phyloP scores from a whole-genome alignment of 163 green algal genomes.

The Volvox carteri region DNA sequence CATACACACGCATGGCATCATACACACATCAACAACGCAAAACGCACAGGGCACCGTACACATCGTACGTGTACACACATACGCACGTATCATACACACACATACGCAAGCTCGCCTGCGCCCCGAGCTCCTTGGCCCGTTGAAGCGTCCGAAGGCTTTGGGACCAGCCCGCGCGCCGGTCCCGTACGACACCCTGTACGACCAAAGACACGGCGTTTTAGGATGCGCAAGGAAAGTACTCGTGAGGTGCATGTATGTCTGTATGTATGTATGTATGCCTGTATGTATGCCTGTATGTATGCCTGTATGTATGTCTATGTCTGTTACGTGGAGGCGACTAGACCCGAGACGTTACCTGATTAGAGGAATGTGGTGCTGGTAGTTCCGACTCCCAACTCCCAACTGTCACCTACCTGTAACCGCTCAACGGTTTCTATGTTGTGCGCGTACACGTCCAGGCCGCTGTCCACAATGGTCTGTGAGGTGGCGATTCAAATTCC shows the following conservation, averaged over 20 bases:
- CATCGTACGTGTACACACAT: too few relatives aligned
- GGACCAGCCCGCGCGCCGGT: conserved; percentile 93
- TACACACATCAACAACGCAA: too few relatives aligned
- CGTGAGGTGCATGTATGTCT: neutral
- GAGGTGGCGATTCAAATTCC: neutral
- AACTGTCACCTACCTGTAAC: conserved; percentile 70
- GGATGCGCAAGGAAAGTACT: neutral
- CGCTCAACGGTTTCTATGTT: conserved; percentile 98
- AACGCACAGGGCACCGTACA: too few relatives aligned
- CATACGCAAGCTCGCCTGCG: conserved; percentile 56
- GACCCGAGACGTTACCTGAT: too few relatives aligned
- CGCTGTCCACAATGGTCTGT: conserved; percentile 80
- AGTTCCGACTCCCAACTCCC: too few relatives aligned
- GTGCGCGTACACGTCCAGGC: conserved; percentile 98
- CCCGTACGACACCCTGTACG: conserved; percentile 80
- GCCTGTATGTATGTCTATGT: too few relatives aligned
- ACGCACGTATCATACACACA: too few relatives aligned
- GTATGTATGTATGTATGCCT: too few relatives aligned
- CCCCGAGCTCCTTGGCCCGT: conserved; percentile 86
- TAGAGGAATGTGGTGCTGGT: too few relatives aligned
- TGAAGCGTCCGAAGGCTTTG: conserved; percentile 91
- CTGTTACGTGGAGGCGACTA: too few relatives aligned
- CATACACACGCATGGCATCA: too few relatives aligned
- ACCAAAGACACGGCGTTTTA: neutral
- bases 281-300: too few relatives aligned